Evolutionary conservation across 208 protist species (phyloP), one percentile per base, ranked within the genome.

Genomic region (Endotrypanum monterogeii): DNA sequence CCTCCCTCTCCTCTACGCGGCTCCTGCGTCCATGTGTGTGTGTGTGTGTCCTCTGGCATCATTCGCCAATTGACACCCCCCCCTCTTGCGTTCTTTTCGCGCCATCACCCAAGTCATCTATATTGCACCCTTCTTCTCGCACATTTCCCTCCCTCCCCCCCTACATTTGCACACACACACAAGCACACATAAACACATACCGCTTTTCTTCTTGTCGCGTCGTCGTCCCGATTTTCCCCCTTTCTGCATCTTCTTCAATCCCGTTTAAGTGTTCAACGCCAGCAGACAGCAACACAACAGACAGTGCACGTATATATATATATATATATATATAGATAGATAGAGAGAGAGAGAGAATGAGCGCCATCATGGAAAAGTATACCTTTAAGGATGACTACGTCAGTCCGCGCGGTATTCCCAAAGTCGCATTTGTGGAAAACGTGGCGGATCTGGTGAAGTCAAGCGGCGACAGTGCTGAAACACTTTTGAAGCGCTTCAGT

Each of bases 351-450:
- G 3, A 8, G 18, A 56, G 18, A 3, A 75, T 76, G 71, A 74
- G 51, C 52, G 58, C 56, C 30, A 71, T 74, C 16, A 73, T 91
- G 67, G 82, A 90, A 18, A 76, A 95, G 75, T 91, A 92, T 83
- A 86, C 79, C 44, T 97, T 96, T 80, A 82, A 87, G 48, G 90
- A 96, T 25, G 90, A 96, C 80, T 97, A 97, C 82, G 78, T 76
- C 28, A 97, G 97, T 73, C 89, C 92, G 0, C 86, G 93, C 56
- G 91, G 91, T 35, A 95, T 98, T 67, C 95, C 95, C 0, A 83
- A 84, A 35, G 91, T 96, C 14, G 78, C 89, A 41, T 98, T 97
- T 76, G 86, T 98, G 25, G 81, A 90, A 57, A 93, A 97, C 74
- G 84, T 97, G 32, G 87, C 84, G 3, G 80, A 88, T 61, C 83